Conservation (phyloP, 306 rosid species). For the Luffa aegyptiaca region DNA sequence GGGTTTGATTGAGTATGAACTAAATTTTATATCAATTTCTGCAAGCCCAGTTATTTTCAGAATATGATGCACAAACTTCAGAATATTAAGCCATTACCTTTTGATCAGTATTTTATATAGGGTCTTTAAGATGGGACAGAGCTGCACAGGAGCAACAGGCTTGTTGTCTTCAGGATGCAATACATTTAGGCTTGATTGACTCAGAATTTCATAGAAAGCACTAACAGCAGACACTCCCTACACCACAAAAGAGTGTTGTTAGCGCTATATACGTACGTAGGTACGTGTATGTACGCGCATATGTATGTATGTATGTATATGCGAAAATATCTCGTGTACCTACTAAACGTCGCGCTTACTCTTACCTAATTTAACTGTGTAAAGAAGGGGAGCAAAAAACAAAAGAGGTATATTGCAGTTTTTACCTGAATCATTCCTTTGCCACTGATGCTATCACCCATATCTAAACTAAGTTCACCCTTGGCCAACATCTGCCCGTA, state of each 20-base stretch:
- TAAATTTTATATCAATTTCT: background rate
- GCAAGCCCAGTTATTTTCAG: background rate
- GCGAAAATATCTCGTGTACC: background rate
- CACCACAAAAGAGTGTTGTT: background rate
- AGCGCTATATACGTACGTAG: background rate
- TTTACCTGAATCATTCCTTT: slow-evolving; percentile 97
- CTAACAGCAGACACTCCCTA: slow-evolving; percentile 90
- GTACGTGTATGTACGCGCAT: background rate
- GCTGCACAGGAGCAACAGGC: slow-evolving; percentile 85
- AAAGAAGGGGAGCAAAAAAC: background rate
- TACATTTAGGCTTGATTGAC: slow-evolving; percentile 80
- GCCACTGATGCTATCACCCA: slow-evolving; percentile 88
- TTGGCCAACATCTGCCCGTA: slow-evolving; percentile 85
- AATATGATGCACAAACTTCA: background rate
- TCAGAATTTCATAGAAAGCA: slow-evolving; percentile 73
- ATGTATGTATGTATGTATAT: background rate
- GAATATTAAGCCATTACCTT: slow-evolving; percentile 29
- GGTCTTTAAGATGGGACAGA: slow-evolving; percentile 89
- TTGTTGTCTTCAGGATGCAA: slow-evolving; percentile 82
- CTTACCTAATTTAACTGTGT: background rate
- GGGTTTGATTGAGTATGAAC: background rate
- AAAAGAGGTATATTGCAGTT: background rate
- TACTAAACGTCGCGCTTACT: background rate
- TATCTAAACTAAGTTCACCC: slow-evolving; percentile 72
- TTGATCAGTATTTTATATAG: slow-evolving; percentile 67